A percentile compares a stretch with the other conserved stretches of the same genome.
phyloP scores from a whole-genome alignment of 139 green algal genomes.

The Desmodesmus armatus region DNA sequence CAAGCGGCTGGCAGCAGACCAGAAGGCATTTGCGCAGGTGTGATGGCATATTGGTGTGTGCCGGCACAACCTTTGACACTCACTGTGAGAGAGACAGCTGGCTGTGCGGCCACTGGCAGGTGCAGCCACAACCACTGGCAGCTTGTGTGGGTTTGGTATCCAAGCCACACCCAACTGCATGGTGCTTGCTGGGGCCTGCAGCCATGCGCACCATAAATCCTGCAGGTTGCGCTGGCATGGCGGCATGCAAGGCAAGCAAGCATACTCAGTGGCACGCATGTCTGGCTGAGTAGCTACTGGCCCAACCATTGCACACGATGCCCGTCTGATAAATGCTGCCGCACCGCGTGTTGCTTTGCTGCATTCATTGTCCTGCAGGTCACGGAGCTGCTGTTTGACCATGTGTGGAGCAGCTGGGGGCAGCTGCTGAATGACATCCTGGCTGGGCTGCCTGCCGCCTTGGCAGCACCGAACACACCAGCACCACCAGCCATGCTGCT shows the following conservation, averaged over 20 bases:
- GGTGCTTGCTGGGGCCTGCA: no score
- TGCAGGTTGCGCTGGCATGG: background rate
- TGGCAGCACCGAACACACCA: conserved; percentile 29
- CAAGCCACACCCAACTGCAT: no score
- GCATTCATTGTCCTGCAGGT: conserved; percentile 55
- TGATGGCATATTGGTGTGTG: no score
- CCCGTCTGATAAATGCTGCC: no score
- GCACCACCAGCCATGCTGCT: conserved; percentile 59
- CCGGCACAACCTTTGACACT: background rate
- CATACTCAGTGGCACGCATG: no score
- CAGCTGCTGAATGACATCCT: conserved; percentile 46
- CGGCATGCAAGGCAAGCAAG: background rate
- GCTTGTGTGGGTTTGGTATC: background rate
- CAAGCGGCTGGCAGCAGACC: conserved; percentile 89
- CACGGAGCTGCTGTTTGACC: conserved; percentile 74
- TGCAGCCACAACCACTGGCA: no score
- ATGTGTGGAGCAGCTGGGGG: conserved; percentile 82
- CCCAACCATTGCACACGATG: no score
- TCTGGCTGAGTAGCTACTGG: no score
- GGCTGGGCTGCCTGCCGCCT: conserved; percentile 54
- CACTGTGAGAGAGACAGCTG: background rate
- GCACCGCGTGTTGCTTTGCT: background rate
- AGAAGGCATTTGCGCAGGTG: conserved; percentile 88
- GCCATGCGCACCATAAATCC: no score
- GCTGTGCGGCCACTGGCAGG: no score